Percentiles rank a stretch among this genome's conserved stretches.
Conservation (phyloP, 1,139 yeast species). For the Lizanozyma gosingica region DNA sequence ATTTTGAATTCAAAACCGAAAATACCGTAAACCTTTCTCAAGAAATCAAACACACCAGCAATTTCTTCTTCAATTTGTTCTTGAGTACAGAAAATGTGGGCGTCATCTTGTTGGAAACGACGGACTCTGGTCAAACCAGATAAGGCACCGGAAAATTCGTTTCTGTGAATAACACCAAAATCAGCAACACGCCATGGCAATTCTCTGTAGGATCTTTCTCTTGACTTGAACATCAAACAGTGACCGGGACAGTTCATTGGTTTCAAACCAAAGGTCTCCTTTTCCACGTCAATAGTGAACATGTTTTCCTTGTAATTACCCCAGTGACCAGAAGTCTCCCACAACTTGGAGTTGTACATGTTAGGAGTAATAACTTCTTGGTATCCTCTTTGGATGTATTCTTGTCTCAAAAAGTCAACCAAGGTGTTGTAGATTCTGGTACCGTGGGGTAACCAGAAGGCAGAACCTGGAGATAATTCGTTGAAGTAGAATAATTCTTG, state of each 20-base stretch:
- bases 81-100: conserved; percentile 89
- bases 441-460: conserved; percentile 98
- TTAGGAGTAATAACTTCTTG: conserved; percentile 98
- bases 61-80: conserved; percentile 85
- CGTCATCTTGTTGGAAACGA: conserved; percentile 98
- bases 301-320: conserved; percentile 92
- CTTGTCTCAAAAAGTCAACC: conserved; percentile 66
- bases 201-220: conserved; percentile 89
- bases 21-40: conserved; percentile 68
- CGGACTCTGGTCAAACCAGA: conserved; percentile 74
- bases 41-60: conserved; percentile 67
- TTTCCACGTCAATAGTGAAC: conserved; percentile 94
- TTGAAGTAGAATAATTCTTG: conserved; percentile 94
- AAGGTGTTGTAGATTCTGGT: conserved; percentile 88
- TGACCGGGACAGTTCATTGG: conserved; percentile 99
- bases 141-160: conserved; percentile 81
- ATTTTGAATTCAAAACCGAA: conserved; percentile 85
- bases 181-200: conserved; percentile 96
- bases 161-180: conserved; percentile 91
- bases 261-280: conserved; percentile 79
- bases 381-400: conserved; percentile 86
- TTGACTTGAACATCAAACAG: conserved; percentile 76
- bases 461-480: conserved; percentile 95
- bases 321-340: conserved; percentile 99
- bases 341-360: conserved; percentile 88